Base-by-base conservation (phyloP, 805 yeast species). In the Suhomyces canberraensis region DNA sequence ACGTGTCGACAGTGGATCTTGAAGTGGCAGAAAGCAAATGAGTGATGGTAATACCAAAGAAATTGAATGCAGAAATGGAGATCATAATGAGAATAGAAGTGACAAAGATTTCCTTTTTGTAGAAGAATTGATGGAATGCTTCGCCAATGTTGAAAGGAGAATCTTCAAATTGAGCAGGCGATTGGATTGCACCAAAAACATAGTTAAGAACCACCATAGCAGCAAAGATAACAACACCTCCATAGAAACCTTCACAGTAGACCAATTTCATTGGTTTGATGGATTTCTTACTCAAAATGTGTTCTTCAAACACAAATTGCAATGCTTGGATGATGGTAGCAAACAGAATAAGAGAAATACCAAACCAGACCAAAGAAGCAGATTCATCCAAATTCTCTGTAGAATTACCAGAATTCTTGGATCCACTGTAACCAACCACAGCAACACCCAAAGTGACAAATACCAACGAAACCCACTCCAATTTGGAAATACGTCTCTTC, bases 231-330 rank as follows among this genome's bases (percentile, higher is more conserved):
- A 76, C 54, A 0, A 58, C 21, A 1, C 72, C 57, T 3, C 95
- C 95, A 52, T 73, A 84, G 17, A 76, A 60, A 2, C 95, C 95
- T 58, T 85, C 93, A 44, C 70, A 78, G 26, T 84, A 88, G 13
- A 85, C 93, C 40, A 84, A 64, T 42, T 71, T 68, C 44, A 82
- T 53, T 3, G 93, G 90, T 4, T 70, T 69, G 29, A 84, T 66
- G 11, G 75, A 65, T 47, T 75, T 66, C 39, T 62, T 65, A 17
- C 67, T 57, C 41, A 85, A 60, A 31, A 85, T 70, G 48, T 79
- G 79, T 51, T 85, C 95, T 52, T 85, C 95, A 26, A 79, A 68
- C 3, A 85, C 93, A 56, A 84, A 85, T 54, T 85, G 95, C 11
- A 79, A 60, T 0, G 93, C 93, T 35, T 81, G 78, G 44, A 82